Base-by-base conservation (phyloP, 2,329 filamentous ascomycete species). In the Periglandula ipomoeae region DNA sequence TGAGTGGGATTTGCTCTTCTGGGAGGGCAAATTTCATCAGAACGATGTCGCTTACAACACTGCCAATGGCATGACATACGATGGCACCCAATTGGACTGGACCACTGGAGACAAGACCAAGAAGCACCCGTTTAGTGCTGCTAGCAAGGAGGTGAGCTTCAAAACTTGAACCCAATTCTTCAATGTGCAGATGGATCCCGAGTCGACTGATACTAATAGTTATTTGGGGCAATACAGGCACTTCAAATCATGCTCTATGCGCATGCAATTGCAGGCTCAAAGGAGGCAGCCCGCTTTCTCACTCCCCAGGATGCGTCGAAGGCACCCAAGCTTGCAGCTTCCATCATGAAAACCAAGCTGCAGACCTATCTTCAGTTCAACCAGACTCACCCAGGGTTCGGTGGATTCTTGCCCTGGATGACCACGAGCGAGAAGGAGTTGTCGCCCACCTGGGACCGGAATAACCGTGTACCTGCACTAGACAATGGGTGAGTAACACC, bases 21-120 rank as follows among this genome's bases (percentile, higher is more conserved):
- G 68, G 68, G 70, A 72, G 51, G 69, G 66, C n/a, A 62, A 67
- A 22, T 71, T 71, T 30, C 68, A 71, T 46, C 64, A 67, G 44
- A 63, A 70, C 44, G 61, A 66, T 20, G 59, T 71, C 3, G 59
- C 62, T 9, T 71, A 70, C 53, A 71, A 71, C 48, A 51, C 57
- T 2, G 56, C 55, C 15, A 72, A 71, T 50, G 70, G 68, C 44
- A 69, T 70, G 63, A 62, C 65, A 5, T 70, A 70, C 43, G 66
- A 69, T 47, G 66, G 67, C 5, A 65, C 65, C 0, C 61, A 68
- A 47, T 56, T 69, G 26, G 61, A 70, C 49, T 67, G 60, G 58
- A 53, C 54, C 8, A 68, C 67, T 10, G 68, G 69, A 9, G 58
- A 61, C 37, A 55, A 53, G 13, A 65, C 60, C 4, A 50, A 54